Percentiles rank a stretch among this genome's conserved stretches.
Evolutionary conservation across 768 basidiomycete species (phyloP).

Genomic region (Lactifluus pinguis): DNA sequence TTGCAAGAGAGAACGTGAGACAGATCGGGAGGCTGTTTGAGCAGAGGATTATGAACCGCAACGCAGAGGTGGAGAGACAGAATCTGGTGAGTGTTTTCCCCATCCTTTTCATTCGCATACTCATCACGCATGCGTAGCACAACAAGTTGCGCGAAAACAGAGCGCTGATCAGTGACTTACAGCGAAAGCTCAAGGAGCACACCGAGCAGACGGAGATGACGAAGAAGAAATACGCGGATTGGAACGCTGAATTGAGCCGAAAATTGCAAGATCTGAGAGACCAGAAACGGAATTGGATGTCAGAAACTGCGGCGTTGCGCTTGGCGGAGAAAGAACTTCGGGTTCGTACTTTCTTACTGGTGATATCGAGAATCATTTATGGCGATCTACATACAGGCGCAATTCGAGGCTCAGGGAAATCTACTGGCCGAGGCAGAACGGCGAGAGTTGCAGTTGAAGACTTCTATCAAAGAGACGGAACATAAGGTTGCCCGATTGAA

Average conservation of each 20-base stretch:
- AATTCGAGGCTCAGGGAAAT: slow-evolving; percentile 59
- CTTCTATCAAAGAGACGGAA: slow-evolving; percentile 64
- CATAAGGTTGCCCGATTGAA: slow-evolving; percentile 73
- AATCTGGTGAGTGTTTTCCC: slow-evolving; percentile 47
- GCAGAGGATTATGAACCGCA: slow-evolving; percentile 60
- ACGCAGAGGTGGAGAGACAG: slow-evolving; percentile 75
- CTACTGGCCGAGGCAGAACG: slow-evolving; percentile 60
- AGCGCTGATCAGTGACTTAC: slow-evolving; percentile 53
- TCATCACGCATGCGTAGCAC: slow-evolving; percentile 38
- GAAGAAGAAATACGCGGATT: slow-evolving; percentile 74
- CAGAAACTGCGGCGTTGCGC: slow-evolving; percentile 59
- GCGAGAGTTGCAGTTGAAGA: slow-evolving; percentile 64
- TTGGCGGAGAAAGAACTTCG: slow-evolving; percentile 62
- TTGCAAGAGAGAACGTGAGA: slow-evolving; percentile 69
- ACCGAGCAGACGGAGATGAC: slow-evolving; percentile 62
- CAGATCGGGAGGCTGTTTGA: slow-evolving; percentile 77
- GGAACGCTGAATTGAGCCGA: slow-evolving; percentile 74
- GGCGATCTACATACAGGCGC: slow-evolving; percentile 40
- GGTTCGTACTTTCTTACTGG: slow-evolving; percentile 30
- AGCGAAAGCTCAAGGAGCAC: slow-evolving; percentile 62
- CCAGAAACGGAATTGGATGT: slow-evolving; percentile 70
- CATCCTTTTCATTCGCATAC: slow-evolving; percentile 9
- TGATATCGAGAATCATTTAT: not conserved
- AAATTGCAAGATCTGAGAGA: slow-evolving; percentile 67
- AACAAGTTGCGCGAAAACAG: slow-evolving; percentile 77